These are phyloP conservation scores for Aspergillus persii DNA, from an alignment of 2,329 filamentous ascomycete species.

Conservation along the genomic window DNA sequence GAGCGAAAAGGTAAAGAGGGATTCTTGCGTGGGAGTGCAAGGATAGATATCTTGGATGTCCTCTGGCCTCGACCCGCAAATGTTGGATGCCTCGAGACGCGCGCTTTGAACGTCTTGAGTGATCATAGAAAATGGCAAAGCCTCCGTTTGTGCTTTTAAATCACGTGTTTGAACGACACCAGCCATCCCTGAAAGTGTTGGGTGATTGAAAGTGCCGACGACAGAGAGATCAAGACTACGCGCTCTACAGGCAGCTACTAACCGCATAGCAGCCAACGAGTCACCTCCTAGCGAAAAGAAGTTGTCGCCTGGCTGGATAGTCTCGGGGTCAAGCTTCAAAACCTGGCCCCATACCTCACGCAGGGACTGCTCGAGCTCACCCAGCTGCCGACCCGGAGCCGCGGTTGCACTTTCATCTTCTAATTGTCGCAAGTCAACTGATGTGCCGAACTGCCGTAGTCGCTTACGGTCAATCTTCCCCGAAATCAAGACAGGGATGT, in stretches of 20 bases:
- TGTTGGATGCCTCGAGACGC: conserved; percentile 36
- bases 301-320: conserved; percentile 38
- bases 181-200: conserved; percentile 45
- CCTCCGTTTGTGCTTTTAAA: conserved; percentile 22
- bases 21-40: conserved; percentile 43
- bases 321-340: conserved; percentile 28
- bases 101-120: conserved; percentile 34
- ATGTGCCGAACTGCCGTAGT: conserved; percentile 34
- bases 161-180: conserved; percentile 29
- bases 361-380: conserved; percentile 32
- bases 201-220: conserved; percentile 34
- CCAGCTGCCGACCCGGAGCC: conserved; percentile 25
- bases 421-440: conserved; percentile 32
- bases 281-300: conserved; percentile 40
- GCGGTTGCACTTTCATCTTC: conserved; percentile 18
- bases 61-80: conserved; percentile 28
- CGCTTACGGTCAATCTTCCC: conserved; percentile 46
- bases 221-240: conserved; percentile 36
- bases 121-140: conserved; percentile 30
- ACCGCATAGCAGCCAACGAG: conserved; percentile 35
- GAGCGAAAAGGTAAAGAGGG: conserved; percentile 46
- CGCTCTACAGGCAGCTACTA: conserved; percentile 31
- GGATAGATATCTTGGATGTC: conserved; percentile 43
- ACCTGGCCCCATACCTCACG: conserved; percentile 34
- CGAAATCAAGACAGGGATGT: conserved; percentile 44